phyloP scores from a whole-genome alignment of 805 yeast species.

The Isabelozyma rhagii region DNA sequence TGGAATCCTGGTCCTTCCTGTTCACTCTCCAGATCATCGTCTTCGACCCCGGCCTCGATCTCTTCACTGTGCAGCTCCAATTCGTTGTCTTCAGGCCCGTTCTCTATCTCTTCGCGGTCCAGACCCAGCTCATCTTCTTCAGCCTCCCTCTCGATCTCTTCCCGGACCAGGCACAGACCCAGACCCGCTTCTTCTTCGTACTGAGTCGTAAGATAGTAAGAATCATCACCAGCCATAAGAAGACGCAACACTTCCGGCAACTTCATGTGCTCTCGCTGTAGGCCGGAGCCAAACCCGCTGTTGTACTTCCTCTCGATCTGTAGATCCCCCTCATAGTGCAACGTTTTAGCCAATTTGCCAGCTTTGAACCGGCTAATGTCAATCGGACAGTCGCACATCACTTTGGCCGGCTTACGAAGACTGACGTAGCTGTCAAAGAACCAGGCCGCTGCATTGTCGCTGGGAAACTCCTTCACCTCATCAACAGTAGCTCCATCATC shows the following conservation, averaged over 20 bases:
- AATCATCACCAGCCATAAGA: slow-evolving; percentile 40
- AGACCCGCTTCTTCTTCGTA: slow-evolving; percentile 41
- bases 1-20: slow-evolving; percentile 5
- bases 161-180: slow-evolving; percentile 11
- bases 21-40: slow-evolving; percentile 12
- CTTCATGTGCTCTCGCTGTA: slow-evolving; percentile 47
- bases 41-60: background rate
- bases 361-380: slow-evolving; percentile 30
- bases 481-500: background rate
- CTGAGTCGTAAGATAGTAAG: slow-evolving; percentile 67
- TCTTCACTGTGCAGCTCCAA: too few species aligned
- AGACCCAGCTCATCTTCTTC: slow-evolving; percentile 6
- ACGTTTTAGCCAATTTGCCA: slow-evolving; percentile 30
- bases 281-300: slow-evolving; percentile 72
- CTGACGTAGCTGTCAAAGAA: slow-evolving; percentile 41
- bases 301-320: slow-evolving; percentile 57
- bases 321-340: slow-evolving; percentile 34
- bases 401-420: slow-evolving; percentile 49
- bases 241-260: slow-evolving; percentile 46
- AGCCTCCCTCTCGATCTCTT: background rate
- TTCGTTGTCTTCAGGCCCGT: slow-evolving; percentile 8
- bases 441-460: background rate
- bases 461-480: background rate
- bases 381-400: slow-evolving; percentile 14
- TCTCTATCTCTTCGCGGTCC: slow-evolving; percentile 9